These are phyloP conservation scores for Jacaranda copaia DNA, from an alignment of 257 asterid genomes.

Conservation along the genomic window DNA sequence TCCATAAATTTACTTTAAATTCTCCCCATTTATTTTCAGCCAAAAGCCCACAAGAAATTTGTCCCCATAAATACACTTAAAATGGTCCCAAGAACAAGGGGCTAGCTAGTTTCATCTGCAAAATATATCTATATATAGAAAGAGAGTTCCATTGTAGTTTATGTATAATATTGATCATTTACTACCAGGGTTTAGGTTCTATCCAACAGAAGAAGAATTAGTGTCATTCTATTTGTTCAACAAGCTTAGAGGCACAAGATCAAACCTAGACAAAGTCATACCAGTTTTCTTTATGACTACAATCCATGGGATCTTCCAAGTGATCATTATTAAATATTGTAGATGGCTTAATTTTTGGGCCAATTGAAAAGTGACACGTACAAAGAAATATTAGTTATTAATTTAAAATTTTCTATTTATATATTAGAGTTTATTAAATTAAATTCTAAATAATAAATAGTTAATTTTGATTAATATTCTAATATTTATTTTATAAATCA, in stretches of 20 bases:
- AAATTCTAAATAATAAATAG: no score
- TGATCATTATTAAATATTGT: constrained; percentile 1
- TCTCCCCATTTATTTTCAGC: no score
- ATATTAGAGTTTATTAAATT: no score
- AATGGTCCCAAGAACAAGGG: not conserved
- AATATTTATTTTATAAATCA: no score
- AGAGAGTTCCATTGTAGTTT: no score
- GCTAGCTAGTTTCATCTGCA: not conserved
- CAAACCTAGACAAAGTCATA: constrained; percentile 50
- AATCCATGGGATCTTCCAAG: constrained; percentile 73
- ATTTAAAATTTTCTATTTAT: no score
- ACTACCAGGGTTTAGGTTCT: constrained; percentile 62
- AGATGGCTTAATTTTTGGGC: no score
- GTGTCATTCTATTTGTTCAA: constrained; percentile 53
- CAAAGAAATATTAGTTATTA: no score
- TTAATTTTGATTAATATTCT: no score
- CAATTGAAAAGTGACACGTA: no score
- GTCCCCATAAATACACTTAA: not conserved
- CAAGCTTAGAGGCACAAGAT: constrained; percentile 50
- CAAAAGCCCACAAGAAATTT: not conserved
- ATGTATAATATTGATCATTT: not conserved
- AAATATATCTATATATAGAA: no score
- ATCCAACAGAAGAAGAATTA: constrained; percentile 69
- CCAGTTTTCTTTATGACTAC: constrained; percentile 59
- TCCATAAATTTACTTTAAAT: no score